Conservation (phyloP, 345 rosid genomes). For the Sapria himalayana region DNA sequence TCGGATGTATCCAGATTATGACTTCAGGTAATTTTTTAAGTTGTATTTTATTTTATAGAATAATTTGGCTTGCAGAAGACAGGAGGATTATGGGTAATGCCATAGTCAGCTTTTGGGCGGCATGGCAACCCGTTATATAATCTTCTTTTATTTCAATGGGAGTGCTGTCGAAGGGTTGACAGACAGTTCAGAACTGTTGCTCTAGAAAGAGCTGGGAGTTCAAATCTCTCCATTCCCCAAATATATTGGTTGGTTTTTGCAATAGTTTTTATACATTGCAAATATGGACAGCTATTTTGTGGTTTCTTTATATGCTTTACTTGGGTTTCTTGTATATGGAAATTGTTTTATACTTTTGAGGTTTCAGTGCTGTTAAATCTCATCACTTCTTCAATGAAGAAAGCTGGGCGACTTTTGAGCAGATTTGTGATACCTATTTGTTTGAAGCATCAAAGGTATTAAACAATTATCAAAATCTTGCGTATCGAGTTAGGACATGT, state of each 20-base stretch:
- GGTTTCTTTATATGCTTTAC: slow-evolving; percentile 14
- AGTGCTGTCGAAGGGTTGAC: slow-evolving; percentile 99
- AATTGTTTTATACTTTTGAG: slow-evolving; percentile 17
- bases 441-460: slow-evolving; percentile 82
- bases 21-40: slow-evolving; percentile 63
- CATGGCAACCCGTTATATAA: slow-evolving; percentile 75
- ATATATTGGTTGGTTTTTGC: slow-evolving; percentile 9
- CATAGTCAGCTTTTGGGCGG: slow-evolving; percentile 93
- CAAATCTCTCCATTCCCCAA: slow-evolving; percentile 96
- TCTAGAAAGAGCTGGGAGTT: slow-evolving; percentile 90
- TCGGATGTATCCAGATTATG: slow-evolving; percentile 89
- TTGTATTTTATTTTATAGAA: slow-evolving; percentile 3
- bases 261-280: background rate
- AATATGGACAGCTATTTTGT: slow-evolving; percentile 5
- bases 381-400: slow-evolving; percentile 87
- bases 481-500: slow-evolving; percentile 2
- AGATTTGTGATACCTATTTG: slow-evolving; percentile 67
- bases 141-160: slow-evolving; percentile 46
- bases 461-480: background rate
- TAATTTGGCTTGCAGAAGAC: slow-evolving; percentile 3
- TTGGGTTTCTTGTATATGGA: too few relatives aligned
- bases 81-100: slow-evolving; percentile 96
- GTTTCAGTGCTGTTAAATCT: slow-evolving; percentile 74
- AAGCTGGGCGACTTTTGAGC: slow-evolving; percentile 65
- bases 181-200: slow-evolving; percentile 79